Conservation (phyloP, 73 alveolate species). For the Paramecium tetraurelia region DNA sequence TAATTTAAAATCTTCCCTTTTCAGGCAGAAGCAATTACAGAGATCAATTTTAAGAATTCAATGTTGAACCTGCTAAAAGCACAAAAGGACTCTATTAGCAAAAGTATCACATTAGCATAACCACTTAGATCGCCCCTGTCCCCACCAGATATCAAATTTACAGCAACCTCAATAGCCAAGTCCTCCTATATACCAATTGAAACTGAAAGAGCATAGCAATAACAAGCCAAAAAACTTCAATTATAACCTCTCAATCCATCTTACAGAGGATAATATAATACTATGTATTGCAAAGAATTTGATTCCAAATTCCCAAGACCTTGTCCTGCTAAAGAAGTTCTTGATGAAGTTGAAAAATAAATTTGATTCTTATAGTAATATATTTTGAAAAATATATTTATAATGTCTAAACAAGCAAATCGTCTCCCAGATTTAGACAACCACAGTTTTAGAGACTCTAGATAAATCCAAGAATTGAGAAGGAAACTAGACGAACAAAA, state of each 20-base stretch:
- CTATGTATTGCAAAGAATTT: background rate
- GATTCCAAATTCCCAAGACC: background rate
- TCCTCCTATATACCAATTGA: background rate
- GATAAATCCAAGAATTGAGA: background rate
- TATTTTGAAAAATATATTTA: background rate
- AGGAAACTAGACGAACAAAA: background rate
- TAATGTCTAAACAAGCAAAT: background rate
- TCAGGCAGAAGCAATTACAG: background rate
- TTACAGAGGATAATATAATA: constrained; percentile 1
- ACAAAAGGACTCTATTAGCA: background rate
- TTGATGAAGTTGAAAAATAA: background rate
- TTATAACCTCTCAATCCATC: background rate
- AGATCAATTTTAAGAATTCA: background rate
- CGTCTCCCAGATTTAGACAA: background rate
- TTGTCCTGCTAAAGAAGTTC: constrained; percentile 34
- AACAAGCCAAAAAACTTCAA: background rate
- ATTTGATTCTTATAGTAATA: background rate
- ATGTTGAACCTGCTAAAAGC: background rate
- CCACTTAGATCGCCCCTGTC: background rate
- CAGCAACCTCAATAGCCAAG: background rate
- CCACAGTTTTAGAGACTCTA: background rate
- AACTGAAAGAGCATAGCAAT: background rate
- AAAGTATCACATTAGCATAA: background rate
- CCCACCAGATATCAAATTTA: background rate
- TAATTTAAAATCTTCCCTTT: background rate